Evolutionary conservation across 139 green algal species (phyloP).

Genomic region (Chlamydomonas sp.): DNA sequence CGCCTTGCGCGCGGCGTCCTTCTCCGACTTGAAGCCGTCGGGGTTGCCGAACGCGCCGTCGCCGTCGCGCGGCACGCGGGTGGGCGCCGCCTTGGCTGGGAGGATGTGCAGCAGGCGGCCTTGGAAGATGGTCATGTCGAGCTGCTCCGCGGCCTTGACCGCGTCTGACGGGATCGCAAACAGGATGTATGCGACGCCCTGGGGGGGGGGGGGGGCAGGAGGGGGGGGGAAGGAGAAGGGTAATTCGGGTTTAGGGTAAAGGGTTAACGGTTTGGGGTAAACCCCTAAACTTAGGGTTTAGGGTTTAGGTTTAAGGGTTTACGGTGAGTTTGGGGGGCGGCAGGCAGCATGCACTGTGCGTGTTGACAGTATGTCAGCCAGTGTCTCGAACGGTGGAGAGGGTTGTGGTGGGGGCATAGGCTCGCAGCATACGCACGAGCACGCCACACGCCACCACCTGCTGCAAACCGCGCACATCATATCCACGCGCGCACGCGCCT

Average conservation of each 20-base stretch:
- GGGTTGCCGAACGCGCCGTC: background rate
- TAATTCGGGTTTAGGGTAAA: constrained; percentile 4
- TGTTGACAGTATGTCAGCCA: too few relatives aligned
- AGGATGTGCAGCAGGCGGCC: constrained; percentile 92
- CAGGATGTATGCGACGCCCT: constrained; percentile 85
- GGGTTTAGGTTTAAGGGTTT: constrained; percentile 7
- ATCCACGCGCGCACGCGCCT: too few relatives aligned
- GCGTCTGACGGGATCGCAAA: constrained; percentile 69
- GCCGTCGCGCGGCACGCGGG: background rate
- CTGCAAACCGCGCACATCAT: too few relatives aligned
- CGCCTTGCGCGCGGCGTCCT: constrained; percentile 64
- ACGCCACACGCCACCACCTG: too few relatives aligned
- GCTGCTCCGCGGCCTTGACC: constrained; percentile 41
- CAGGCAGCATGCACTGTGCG: too few relatives aligned
- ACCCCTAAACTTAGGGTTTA: too few relatives aligned
- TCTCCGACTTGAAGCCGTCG: constrained; percentile 43
- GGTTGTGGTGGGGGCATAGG: too few relatives aligned
- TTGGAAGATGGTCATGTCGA: constrained; percentile 76
- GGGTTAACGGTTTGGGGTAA: background rate
- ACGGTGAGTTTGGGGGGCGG: too few relatives aligned
- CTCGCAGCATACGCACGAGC: too few relatives aligned
- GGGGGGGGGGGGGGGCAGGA: constrained; percentile 50
- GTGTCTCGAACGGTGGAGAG: too few relatives aligned
- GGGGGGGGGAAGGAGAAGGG: background rate
- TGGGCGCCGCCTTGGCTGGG: constrained; percentile 49